These are phyloP conservation scores for Fusarium sp. DNA, from an alignment of 2,329 filamentous ascomycete species.

Conservation along the genomic window DNA sequence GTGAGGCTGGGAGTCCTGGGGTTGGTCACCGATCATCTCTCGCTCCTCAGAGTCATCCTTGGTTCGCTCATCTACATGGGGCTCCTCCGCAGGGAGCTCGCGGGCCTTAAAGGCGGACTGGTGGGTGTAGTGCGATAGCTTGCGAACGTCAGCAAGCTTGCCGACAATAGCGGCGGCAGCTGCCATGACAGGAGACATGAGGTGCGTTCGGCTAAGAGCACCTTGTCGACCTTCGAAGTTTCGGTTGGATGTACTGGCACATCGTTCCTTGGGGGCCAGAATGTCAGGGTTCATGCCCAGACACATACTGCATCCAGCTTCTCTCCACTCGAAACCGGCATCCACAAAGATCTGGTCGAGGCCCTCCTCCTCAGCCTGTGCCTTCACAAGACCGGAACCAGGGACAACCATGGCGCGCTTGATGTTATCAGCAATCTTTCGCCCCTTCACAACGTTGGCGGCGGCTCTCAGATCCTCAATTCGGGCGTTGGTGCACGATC, in stretches of 20 bases:
- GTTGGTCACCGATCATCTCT: constrained; percentile 67
- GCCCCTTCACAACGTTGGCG: constrained; percentile 86
- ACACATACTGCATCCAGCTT: constrained; percentile 99
- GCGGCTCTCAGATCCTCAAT: constrained; percentile 95
- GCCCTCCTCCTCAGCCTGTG: constrained; percentile 89
- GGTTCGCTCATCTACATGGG: constrained; percentile 65
- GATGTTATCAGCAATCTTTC: constrained; percentile 86
- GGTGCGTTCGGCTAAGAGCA: constrained; percentile 88
- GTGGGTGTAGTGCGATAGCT: constrained; percentile 73
- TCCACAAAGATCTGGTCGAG: constrained; percentile 92
- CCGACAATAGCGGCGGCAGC: constrained; percentile 90
- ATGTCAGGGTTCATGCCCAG: constrained; percentile 99
- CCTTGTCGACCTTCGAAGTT: constrained; percentile 98
- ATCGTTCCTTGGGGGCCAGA: constrained; percentile 89
- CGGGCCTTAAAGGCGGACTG: constrained; percentile 71
- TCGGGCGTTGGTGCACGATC: constrained; percentile 96
- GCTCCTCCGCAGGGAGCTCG: constrained; percentile 54
- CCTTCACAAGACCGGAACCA: constrained; percentile 93
- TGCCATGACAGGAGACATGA: constrained; percentile 98
- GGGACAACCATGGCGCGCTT: constrained; percentile 97
- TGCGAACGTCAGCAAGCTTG: constrained; percentile 91
- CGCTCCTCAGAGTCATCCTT: constrained; percentile 63
- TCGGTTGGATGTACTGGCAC: constrained; percentile 94
- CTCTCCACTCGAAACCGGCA: constrained; percentile 97
- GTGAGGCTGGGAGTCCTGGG: constrained; percentile 72